Conservation (phyloP, 176 grass and related monocot species). For the Sorghum bicolor region DNA sequence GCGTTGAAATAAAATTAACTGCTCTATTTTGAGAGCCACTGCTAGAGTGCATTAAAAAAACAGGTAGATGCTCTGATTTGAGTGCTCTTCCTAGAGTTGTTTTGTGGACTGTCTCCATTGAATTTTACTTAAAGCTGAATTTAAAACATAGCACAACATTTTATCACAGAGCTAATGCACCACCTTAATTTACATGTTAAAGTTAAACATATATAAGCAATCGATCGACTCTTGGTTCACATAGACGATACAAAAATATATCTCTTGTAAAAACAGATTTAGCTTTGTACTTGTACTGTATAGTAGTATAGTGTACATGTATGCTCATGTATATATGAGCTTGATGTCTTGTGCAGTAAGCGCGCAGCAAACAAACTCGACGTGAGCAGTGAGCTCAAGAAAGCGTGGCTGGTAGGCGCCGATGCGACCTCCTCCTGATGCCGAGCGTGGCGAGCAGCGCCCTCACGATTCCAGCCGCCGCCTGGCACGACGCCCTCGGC, state of each 20-base stretch:
- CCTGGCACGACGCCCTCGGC: background rate
- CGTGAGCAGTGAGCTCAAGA: constrained; percentile 4
- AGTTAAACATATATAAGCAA: background rate
- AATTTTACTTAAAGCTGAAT: no score
- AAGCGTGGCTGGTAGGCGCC: background rate
- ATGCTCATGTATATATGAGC: background rate
- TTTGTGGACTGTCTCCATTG: no score
- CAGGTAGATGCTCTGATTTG: no score
- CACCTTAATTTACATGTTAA: background rate
- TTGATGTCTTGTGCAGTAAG: background rate
- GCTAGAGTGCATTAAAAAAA: no score
- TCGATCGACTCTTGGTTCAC: background rate
- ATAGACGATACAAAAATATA: background rate
- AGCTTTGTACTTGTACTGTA: background rate
- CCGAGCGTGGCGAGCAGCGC: constrained; percentile 25
- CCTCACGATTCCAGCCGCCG: background rate
- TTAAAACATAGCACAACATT: background rate
- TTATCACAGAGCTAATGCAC: background rate
- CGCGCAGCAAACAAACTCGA: background rate
- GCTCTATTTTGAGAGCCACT: no score
- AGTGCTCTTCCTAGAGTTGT: no score
- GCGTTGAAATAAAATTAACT: no score
- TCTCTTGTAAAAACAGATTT: background rate
- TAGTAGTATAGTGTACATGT: background rate
- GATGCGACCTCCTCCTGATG: constrained; percentile 15